Percentiles rank a stretch among this genome's conserved stretches.
Conservation (phyloP, 345 rosid species). For the Barbarea vulgaris region DNA sequence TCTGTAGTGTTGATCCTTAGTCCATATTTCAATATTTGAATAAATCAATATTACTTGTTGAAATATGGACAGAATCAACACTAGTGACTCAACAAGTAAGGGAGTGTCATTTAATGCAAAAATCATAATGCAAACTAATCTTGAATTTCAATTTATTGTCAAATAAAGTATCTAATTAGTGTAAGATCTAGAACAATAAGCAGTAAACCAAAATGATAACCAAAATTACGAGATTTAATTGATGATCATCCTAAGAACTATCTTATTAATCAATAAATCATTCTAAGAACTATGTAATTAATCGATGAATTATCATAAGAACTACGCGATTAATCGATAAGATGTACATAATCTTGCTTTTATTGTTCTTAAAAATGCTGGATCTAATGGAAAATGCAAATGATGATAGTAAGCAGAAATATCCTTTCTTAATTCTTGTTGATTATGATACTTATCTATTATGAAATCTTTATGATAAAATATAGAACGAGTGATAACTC, state of each 20-base stretch:
- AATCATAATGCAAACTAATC: not conserved
- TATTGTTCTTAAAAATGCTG: no score
- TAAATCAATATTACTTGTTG: no score
- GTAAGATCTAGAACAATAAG: not conserved
- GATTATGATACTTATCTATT: no score
- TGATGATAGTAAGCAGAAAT: no score
- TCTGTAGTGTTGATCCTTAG: not conserved
- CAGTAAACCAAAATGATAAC: not conserved
- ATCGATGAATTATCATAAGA: not conserved
- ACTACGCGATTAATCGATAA: not conserved
- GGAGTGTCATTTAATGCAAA: not conserved
- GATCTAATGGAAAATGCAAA: no score
- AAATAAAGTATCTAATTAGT: conserved; percentile 19
- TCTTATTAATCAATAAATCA: no score
- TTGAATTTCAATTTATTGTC: not conserved
- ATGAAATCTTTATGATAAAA: no score
- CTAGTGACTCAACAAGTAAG: not conserved
- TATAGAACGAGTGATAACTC: no score
- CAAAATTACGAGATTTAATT: not conserved
- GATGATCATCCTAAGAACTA: not conserved
- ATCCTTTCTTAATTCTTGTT: no score
- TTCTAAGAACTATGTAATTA: not conserved
- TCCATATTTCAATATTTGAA: not conserved
- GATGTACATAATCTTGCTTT: not conserved
- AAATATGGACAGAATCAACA: not conserved